These are phyloP conservation scores for Panus rudis DNA, from an alignment of 768 basidiomycete species.

Conservation along the genomic window DNA sequence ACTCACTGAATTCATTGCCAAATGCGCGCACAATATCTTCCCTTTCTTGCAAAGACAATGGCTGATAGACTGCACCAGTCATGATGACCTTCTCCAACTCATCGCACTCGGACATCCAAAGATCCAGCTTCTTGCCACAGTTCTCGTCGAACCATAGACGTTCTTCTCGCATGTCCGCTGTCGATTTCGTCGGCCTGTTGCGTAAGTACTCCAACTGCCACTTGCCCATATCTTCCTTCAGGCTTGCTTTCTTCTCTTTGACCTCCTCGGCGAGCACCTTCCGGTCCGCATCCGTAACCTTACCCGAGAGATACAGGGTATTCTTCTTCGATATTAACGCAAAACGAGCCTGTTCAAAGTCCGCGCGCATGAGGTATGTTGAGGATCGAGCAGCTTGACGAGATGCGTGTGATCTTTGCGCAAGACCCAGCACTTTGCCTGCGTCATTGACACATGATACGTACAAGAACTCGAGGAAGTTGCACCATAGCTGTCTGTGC, in stretches of 20 bases:
- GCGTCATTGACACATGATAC: constrained; percentile 21
- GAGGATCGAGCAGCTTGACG: constrained; percentile 20
- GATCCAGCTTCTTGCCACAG: constrained; percentile 15
- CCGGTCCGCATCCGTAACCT: neutral
- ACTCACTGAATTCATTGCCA: constrained; percentile 34
- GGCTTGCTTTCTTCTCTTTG: constrained; percentile 3
- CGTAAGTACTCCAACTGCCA: constrained; percentile 16
- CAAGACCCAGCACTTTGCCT: constrained; percentile 17
- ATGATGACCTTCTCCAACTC: constrained; percentile 33
- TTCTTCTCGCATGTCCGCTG: constrained; percentile 13
- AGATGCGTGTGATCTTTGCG: constrained; percentile 19
- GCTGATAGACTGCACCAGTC: constrained; percentile 39
- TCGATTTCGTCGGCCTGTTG: constrained; percentile 11
- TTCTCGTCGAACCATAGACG: constrained; percentile 22
- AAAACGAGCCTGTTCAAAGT: constrained; percentile 23
- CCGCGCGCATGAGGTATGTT: constrained; percentile 16
- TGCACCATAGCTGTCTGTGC: constrained; percentile 40
- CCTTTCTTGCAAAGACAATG: constrained; percentile 48
- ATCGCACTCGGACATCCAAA: constrained; percentile 34
- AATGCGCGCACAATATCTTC: constrained; percentile 43
- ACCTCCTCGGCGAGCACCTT: constrained; percentile 8
- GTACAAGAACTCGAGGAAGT: constrained; percentile 35
- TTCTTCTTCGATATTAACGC: constrained; percentile 9
- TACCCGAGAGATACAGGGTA: constrained; percentile 2
- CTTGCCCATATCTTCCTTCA: neutral